phyloP scores from a whole-genome alignment of 2,329 filamentous ascomycete genomes.

The Clathrospora elynae region DNA sequence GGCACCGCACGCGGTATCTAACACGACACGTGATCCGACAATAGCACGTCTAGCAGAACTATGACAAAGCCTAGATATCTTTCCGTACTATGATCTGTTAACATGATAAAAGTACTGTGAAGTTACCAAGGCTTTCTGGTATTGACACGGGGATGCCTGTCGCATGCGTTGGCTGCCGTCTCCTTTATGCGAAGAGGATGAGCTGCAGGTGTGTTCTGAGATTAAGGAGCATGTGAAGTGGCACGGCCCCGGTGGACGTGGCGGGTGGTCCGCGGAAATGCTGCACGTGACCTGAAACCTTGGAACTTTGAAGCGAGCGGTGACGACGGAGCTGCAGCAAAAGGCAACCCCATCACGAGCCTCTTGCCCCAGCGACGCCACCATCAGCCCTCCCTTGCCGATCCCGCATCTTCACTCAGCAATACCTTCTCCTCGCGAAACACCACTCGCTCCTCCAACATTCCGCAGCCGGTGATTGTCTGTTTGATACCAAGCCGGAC shows the following conservation, averaged over 20 bases:
- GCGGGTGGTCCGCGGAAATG: constrained; percentile 7
- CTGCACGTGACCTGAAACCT: constrained; percentile 16
- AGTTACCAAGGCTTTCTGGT: no score
- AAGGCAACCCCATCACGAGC: constrained; percentile 31
- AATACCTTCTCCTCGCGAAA: constrained; percentile 12
- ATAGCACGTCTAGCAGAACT: no score
- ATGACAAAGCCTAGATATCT: no score
- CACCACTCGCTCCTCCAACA: constrained; percentile 11
- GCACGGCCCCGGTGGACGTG: constrained; percentile 18
- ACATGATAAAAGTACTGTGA: no score
- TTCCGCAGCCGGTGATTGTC: constrained; percentile 25
- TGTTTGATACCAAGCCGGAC: constrained; percentile 28
- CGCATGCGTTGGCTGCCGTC: constrained; percentile 8
- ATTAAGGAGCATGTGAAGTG: constrained; percentile 33
- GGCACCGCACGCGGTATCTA: no score
- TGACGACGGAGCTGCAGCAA: constrained; percentile 34
- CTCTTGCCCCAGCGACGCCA: constrained; percentile 22
- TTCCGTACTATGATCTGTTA: no score
- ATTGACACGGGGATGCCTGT: constrained; percentile 12
- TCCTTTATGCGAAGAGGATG: constrained; percentile 32
- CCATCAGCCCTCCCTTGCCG: constrained; percentile 16
- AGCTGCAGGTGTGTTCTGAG: constrained; percentile 14
- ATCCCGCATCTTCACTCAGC: constrained; percentile 12
- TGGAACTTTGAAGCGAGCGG: constrained; percentile 27
- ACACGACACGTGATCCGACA: no score